phyloP scores from a whole-genome alignment of 106 monocot genomes.

The Dendrobium chrysotoxum region DNA sequence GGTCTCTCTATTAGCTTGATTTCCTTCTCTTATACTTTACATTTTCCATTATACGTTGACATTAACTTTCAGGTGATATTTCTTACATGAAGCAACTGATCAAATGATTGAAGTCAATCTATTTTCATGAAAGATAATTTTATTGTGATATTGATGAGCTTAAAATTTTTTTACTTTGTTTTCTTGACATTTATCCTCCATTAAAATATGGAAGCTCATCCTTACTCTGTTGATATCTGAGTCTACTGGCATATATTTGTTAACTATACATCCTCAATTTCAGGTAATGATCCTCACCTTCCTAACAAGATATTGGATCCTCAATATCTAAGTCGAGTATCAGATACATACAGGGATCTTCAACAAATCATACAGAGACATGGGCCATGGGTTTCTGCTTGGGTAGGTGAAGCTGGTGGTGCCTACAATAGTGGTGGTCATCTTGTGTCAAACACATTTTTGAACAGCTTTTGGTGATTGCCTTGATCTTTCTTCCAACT shows the following conservation, averaged over 20 bases:
- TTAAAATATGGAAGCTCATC: background rate
- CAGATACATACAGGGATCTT: constrained; percentile 49
- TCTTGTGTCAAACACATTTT: constrained; percentile 58
- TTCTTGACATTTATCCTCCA: background rate
- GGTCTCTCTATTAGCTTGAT: too few species aligned
- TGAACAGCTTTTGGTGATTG: constrained; percentile 80
- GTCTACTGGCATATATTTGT: background rate
- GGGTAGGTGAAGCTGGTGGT: constrained; percentile 92
- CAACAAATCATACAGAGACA: constrained; percentile 40
- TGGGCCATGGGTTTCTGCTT: constrained; percentile 84
- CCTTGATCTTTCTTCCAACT: background rate
- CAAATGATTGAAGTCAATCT: too few species aligned
- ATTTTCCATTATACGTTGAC: too few species aligned
- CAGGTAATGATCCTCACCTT: constrained; percentile 65
- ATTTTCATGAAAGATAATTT: too few species aligned
- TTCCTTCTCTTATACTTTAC: too few species aligned
- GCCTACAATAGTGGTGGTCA: constrained; percentile 76
- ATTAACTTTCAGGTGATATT: too few species aligned
- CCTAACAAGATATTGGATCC: constrained; percentile 60
- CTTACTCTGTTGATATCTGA: too few species aligned
- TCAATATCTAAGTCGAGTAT: constrained; percentile 34
- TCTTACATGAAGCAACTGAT: too few species aligned
- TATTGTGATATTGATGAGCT: too few species aligned
- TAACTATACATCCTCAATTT: constrained; percentile 8
- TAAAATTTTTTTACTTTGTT: background rate